Percentiles rank a stretch among this genome's conserved stretches.
These are phyloP conservation scores for Avena atlantica DNA, from an alignment of 176 grass and related monocot species.

Conservation along the genomic window DNA sequence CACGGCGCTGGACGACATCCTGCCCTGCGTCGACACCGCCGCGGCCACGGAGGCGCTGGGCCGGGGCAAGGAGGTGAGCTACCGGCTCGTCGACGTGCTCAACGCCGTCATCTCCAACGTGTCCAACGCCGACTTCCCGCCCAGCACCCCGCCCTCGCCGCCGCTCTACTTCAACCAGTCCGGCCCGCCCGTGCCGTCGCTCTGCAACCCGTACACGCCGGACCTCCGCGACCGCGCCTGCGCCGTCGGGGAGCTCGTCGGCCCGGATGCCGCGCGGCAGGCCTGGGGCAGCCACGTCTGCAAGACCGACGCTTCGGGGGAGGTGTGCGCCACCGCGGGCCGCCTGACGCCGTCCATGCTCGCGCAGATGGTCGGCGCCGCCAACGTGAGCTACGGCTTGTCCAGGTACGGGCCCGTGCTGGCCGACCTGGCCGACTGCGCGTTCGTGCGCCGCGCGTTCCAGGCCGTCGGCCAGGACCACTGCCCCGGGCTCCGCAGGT, in stretches of 20 bases:
- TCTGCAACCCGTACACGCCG: constrained; percentile 63
- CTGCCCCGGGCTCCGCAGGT: constrained; percentile 49
- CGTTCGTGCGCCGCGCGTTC: constrained; percentile 59
- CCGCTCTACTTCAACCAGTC: constrained; percentile 65
- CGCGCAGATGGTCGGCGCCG: constrained; percentile 47
- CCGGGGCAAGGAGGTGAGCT: constrained; percentile 67
- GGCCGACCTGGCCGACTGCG: constrained; percentile 53
- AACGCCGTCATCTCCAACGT: constrained; percentile 56
- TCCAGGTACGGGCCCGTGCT: constrained; percentile 50
- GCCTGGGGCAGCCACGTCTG: constrained; percentile 44
- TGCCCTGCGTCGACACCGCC: constrained; percentile 63
- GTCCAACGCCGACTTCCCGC: constrained; percentile 43
- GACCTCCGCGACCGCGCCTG: constrained; percentile 46
- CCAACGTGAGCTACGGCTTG: constrained; percentile 58
- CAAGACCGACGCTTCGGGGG: neutral
- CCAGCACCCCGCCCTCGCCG: neutral
- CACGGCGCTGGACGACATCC: constrained; percentile 69
- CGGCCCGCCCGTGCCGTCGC: constrained; percentile 43
- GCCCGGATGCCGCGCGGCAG: constrained; percentile 19
- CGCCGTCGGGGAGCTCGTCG: constrained; percentile 42
- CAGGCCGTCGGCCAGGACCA: constrained; percentile 39
- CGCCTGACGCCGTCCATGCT: constrained; percentile 55
- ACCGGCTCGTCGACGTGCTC: constrained; percentile 54
- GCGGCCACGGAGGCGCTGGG: constrained; percentile 48
- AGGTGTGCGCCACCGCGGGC: constrained; percentile 38